A percentile compares a stretch with the other conserved stretches of the same genome.
phyloP scores from a whole-genome alignment of 441 rosid species.

The Pelargonium cotyledonis region DNA sequence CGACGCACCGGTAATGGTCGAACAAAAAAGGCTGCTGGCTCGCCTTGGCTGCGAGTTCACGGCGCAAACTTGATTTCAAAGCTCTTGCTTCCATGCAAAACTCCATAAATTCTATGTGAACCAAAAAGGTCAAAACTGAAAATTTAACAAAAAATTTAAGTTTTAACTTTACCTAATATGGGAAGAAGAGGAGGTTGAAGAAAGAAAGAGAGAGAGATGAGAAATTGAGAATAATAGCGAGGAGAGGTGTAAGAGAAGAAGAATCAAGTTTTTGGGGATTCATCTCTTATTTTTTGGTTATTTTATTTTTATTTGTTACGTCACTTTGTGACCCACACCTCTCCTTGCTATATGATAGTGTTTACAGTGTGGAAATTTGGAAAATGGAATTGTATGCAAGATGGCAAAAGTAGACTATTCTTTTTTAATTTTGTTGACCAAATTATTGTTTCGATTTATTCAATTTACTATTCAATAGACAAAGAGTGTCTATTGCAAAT shows the following conservation, averaged over 20 bases:
- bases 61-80: slow-evolving; percentile 43
- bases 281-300: no score
- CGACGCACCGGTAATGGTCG: slow-evolving; percentile 25
- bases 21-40: slow-evolving; percentile 24
- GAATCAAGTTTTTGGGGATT: background rate
- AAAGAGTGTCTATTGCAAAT: no score
- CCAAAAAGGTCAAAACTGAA: background rate
- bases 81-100: slow-evolving; percentile 50
- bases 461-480: no score
- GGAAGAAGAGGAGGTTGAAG: background rate
- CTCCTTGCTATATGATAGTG: no score
- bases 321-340: no score
- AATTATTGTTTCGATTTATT: no score
- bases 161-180: background rate
- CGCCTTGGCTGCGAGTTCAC: slow-evolving; percentile 32
- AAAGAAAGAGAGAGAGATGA: no score
- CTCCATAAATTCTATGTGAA: slow-evolving; percentile 24
- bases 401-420: no score
- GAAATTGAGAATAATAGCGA: background rate
- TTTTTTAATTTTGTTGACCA: no score
- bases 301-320: background rate
- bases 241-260: background rate
- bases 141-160: no score
- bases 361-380: no score
- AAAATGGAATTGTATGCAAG: no score